Evolutionary conservation across 1,284 basidiomycete genomes (phyloP), one percentile per base, ranked within the genome.

Genomic region (Ustilago curta): DNA sequence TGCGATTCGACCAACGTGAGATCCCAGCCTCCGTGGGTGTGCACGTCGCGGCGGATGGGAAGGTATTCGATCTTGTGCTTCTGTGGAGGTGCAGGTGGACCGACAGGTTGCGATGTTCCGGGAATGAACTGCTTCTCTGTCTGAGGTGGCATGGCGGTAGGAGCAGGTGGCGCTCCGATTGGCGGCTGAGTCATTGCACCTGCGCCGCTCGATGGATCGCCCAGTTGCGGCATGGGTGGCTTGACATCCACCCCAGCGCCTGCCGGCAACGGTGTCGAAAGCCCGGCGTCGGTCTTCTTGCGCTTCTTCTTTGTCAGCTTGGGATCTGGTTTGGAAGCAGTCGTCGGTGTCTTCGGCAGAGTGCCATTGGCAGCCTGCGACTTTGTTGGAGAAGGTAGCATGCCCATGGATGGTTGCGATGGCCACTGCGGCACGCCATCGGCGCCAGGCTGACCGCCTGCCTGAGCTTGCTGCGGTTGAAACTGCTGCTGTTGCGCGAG

Each of bases 31-130:
- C 93, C 94, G 65, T 90, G 88, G 0, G 91, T 91, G n/a, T 92
- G 90, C 29, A 93, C 85, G 61, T 92, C 91, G 27, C 92, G 90
- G 11, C 89, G 89, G 18, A 93, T 87, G 0, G 96, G 96, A 27
- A 92, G 87, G 83, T 98, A 99, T 86, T 95, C 93, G 77, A 98
- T 92, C 86, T 92, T 93, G 79, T 92, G 91, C 65, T 93, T 90
- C 39, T 89, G 85, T 8, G 68, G 72, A 18, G 73, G 67, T 3
- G 72, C 56, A 21, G 70, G 61, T 16, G 71, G 59, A 3, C 58
- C 66, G 21, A 70, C 59, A 8, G 55, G 64, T 32, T 77, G 71
- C 43, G 66, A 70, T 27, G 73, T 70, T n/a, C 69, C 64, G 0
- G 69, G 63, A 16, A 76, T 56, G 19, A 69, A 29, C 39, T 64